phyloP scores from a whole-genome alignment of 1,139 yeast species.

The Saccharomycopsis hybrid region DNA sequence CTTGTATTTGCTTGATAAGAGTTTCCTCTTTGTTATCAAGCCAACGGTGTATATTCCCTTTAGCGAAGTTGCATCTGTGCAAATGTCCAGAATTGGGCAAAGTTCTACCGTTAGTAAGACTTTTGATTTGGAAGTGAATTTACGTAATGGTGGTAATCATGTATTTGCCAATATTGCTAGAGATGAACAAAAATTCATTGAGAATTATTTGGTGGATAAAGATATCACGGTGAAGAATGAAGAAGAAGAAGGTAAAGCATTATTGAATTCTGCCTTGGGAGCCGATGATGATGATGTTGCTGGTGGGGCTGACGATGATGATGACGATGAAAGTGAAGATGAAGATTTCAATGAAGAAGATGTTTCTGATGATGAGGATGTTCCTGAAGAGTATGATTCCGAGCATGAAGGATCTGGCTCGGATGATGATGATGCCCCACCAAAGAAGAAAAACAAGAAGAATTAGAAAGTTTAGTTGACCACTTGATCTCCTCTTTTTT shows the following conservation, averaged over 20 bases:
- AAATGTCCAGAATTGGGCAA: constrained; percentile 85
- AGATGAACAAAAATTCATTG: constrained; percentile 81
- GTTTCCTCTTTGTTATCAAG: constrained; percentile 85
- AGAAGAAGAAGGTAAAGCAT: constrained; percentile 77
- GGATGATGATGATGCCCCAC: constrained; percentile 23
- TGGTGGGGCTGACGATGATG: constrained; percentile 51
- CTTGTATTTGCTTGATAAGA: constrained; percentile 82
- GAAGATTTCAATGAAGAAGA: constrained; percentile 60
- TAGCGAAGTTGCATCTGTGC: constrained; percentile 67
- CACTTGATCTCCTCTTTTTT: background rate
- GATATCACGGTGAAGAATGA: constrained; percentile 81
- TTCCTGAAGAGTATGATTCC: constrained; percentile 85
- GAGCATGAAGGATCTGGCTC: constrained; percentile 33
- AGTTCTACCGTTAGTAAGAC: constrained; percentile 80
- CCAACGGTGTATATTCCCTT: constrained; percentile 91
- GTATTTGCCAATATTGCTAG: constrained; percentile 84
- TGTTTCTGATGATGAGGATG: constrained; percentile 50
- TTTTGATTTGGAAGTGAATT: constrained; percentile 78
- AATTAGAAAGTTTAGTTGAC: background rate
- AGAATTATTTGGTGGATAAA: constrained; percentile 69
- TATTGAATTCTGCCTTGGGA: constrained; percentile 70
- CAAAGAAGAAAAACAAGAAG: constrained; percentile 16
- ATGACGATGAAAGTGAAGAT: constrained; percentile 59
- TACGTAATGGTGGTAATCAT: constrained; percentile 65
- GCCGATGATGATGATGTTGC: constrained; percentile 64